Conservation (phyloP, 2,329 filamentous ascomycete species). For the Neocatenulostroma microsporum region DNA sequence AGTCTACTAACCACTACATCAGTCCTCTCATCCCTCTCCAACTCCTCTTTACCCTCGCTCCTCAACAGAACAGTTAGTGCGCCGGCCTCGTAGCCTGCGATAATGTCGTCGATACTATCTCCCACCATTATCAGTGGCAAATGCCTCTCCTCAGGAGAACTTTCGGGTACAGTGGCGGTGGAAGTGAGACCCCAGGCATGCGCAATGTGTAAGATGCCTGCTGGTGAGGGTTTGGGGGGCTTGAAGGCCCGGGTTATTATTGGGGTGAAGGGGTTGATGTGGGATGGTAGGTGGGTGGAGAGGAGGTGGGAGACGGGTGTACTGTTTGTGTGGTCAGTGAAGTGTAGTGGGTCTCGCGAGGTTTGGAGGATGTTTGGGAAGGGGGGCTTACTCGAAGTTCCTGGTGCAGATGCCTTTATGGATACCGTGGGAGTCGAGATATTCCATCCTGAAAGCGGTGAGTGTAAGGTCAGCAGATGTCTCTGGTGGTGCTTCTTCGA, state of each 20-base stretch:
- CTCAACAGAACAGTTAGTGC: constrained; percentile 78
- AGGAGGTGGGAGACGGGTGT: constrained; percentile 68
- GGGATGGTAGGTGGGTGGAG: constrained; percentile 60
- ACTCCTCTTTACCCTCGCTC: constrained; percentile 30
- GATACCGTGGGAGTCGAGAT: constrained; percentile 60
- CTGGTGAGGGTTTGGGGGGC: constrained; percentile 80
- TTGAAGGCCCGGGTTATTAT: constrained; percentile 77
- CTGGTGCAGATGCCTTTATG: constrained; percentile 84
- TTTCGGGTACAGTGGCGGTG: constrained; percentile 22
- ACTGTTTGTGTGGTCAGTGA: too few relatives aligned
- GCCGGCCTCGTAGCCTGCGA: constrained; percentile 71
- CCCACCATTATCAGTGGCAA: constrained; percentile 46
- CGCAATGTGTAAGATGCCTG: constrained; percentile 81
- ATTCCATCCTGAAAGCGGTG: too few relatives aligned
- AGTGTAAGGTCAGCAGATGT: too few relatives aligned
- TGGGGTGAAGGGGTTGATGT: constrained; percentile 56
- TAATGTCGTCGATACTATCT: constrained; percentile 83
- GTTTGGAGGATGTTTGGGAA: too few relatives aligned
- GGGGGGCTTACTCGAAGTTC: constrained; percentile 76
- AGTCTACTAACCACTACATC: constrained; percentile 28
- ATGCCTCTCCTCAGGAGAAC: constrained; percentile 8
- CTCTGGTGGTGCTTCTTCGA: too few relatives aligned
- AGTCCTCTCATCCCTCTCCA: constrained; percentile 27
- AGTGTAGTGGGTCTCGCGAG: too few relatives aligned
- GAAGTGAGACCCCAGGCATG: constrained; percentile 57